Conservation (phyloP, 768 basidiomycete genomes). For the Podaxis carcinomalis region DNA sequence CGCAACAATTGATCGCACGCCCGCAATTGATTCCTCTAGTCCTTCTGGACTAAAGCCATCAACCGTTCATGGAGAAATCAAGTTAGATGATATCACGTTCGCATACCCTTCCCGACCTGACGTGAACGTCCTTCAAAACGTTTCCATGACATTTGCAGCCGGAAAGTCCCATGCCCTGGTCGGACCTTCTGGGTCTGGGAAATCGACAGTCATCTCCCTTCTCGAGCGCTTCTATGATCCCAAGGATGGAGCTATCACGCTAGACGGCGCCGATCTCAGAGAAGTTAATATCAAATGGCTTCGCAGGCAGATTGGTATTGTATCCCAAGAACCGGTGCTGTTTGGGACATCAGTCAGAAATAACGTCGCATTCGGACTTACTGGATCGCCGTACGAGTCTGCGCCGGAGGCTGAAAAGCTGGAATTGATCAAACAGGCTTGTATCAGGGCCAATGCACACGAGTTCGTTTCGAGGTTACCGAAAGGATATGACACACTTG, state of each 20-base stretch:
- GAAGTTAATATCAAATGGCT: constrained; percentile 73
- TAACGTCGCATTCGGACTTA: constrained; percentile 74
- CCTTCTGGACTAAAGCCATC: constrained; percentile 58
- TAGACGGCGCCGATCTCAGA: constrained; percentile 65
- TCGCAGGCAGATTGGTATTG: constrained; percentile 72
- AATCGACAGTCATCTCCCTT: constrained; percentile 65
- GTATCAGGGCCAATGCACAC: constrained; percentile 76
- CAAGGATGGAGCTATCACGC: constrained; percentile 48
- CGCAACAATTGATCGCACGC: constrained; percentile 75
- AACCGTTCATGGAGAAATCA: constrained; percentile 59
- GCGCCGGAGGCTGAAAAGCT: constrained; percentile 62
- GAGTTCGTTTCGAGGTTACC: constrained; percentile 71
- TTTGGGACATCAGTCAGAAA: constrained; percentile 70
- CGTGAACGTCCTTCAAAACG: constrained; percentile 64
- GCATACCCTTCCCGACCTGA: constrained; percentile 70
- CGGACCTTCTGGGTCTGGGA: constrained; percentile 65
- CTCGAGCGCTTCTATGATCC: constrained; percentile 84
- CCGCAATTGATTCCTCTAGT: constrained; percentile 68
- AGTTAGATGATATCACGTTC: constrained; percentile 65
- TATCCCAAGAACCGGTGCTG: constrained; percentile 74
- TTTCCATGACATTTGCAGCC: constrained; percentile 56
- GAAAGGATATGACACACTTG: constrained; percentile 71
- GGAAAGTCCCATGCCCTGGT: constrained; percentile 68
- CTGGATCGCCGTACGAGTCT: constrained; percentile 59
- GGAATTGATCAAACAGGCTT: constrained; percentile 67